Evolutionary conservation across 2,329 filamentous ascomycete species (phyloP), one percentile per base, ranked within the genome.

Genomic region (Monosporascus sp.): DNA sequence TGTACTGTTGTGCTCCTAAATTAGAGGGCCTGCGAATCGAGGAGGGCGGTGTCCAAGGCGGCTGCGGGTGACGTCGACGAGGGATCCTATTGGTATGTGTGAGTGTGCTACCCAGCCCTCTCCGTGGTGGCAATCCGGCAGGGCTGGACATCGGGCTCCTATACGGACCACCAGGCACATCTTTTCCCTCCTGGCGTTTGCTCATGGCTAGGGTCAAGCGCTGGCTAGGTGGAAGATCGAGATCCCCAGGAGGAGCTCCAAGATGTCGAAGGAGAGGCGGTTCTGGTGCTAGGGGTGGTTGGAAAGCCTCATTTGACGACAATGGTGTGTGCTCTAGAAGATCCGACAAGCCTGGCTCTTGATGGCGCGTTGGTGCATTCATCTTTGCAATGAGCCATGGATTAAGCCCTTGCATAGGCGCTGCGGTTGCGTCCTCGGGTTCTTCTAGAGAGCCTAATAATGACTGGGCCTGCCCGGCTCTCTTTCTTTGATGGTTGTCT

Each of bases 341-440:
- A 17, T 38, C 37, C 14, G n/a, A 5, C 17, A 20, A n/a, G 20
- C 18, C 38, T 20, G 18, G 2, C 35, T 15, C 40, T 31, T 37
- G 22, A 11, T 17, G 35, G 22, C 37, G 45, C n/a, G 20, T 51
- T 31, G 63, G 57, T n/a, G 63, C 58, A 37, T 60, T 68, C 61
- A 71, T 63, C 55, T 70, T 74, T 28, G 72, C 70, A 56, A 73
- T 72, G 7, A 66, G 55, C 71, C 71, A 75, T 22, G 72, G 72
- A 52, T 74, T 73, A 6, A 73, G 55, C 9, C 50, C 61, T 49
- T 46, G 46, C 17, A 28, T 35, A 6, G 9, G 7, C 22, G 28
- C 49, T 63, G 48, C 31, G 37, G 31, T 48, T n/a, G 46, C 22
- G n/a, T 20, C 5, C 48, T 47, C 35, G 17, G 24, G 26, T 20